Evolutionary conservation across 495 filamentous ascomycete genomes (phyloP).

Genomic region (Hypomontagnella submonticulosa): DNA sequence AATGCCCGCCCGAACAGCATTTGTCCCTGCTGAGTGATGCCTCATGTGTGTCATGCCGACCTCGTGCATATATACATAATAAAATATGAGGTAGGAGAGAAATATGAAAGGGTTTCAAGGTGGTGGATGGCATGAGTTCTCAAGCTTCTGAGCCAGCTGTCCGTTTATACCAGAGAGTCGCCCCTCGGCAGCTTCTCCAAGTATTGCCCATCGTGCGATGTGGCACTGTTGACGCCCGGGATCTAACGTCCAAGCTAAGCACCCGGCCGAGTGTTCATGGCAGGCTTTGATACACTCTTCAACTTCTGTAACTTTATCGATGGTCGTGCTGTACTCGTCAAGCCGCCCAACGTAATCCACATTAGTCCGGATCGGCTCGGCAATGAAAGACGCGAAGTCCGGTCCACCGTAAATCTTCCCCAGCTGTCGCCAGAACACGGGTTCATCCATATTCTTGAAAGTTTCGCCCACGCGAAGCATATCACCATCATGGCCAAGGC

Average conservation of each 20-base stretch:
- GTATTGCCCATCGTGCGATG: slow-evolving; percentile 56
- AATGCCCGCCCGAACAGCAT: slow-evolving; percentile 21
- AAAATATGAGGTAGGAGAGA: slow-evolving; percentile 10
- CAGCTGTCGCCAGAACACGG: slow-evolving; percentile 54
- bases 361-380: slow-evolving; percentile 43
- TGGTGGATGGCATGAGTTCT: slow-evolving; percentile 38
- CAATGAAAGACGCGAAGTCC: slow-evolving; percentile 46
- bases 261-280: slow-evolving; percentile 36
- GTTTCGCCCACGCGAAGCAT: slow-evolving; percentile 52
- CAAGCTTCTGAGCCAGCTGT: slow-evolving; percentile 37
- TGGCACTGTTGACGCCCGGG: slow-evolving; percentile 44
- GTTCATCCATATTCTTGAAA: slow-evolving; percentile 49
- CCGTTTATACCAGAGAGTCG: slow-evolving; percentile 51
- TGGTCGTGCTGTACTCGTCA: slow-evolving; percentile 48
- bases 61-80: slow-evolving; percentile 31
- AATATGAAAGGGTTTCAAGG: not conserved
- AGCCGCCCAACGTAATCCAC: slow-evolving; percentile 55
- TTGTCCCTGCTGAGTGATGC: slow-evolving; percentile 19
- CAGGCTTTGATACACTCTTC: slow-evolving; percentile 51
- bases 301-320: slow-evolving; percentile 44
- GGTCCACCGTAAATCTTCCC: slow-evolving; percentile 52
- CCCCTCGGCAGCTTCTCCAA: slow-evolving; percentile 51
- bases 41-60: slow-evolving; percentile 22
- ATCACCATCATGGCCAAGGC: slow-evolving; percentile 44
- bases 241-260: slow-evolving; percentile 61